Evolutionary conservation across 2,329 filamentous ascomycete genomes (phyloP), one percentile per base, ranked within the genome.

Genomic region (Colletotrichum neosansevieriae): DNA sequence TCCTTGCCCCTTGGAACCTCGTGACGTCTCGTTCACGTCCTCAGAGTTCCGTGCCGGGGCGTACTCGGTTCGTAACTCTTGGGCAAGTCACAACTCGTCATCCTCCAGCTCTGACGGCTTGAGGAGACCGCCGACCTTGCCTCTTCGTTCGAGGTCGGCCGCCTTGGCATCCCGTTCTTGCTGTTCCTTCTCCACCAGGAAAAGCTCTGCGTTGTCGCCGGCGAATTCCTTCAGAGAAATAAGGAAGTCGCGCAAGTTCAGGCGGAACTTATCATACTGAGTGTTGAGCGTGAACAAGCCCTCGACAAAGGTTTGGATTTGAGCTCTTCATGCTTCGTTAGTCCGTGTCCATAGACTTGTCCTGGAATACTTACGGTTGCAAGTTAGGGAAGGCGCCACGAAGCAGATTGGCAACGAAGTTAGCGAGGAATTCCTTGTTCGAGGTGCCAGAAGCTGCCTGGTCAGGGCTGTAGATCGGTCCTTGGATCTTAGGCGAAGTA

Each of bases 91-190:
- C 81, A 94, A 86, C 81, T 94, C 92, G 76, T 95, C 93, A 74
- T 95, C 93, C 72, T 94, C 95, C 77, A 99, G 88, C 79, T 99
- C 96, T n/a, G 94, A 96, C 57, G 96, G 97, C 85, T 99, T 98
- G 76, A 99, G 85, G 70, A 99, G 86, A 76, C 97, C 96, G 73
- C 96, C 94, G 63, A 99, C 94, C 86, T 97, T 98, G 83, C 95
- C 93, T 71, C 93, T 90, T 73, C 95, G 91, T 81, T 98, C 94
- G 75, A 94, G 91, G 79, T 99, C 97, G 21, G 94, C 92, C 56
- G 92, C 90, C 79, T 94, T 94, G 53, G 92, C 93, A 74, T 95
- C 93, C 72, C 89, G 90, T 70, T 95, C 91, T 71, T 94, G 94
- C 79, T 97, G 92, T 80, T 99, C 96, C 79, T 97, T 94, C 80